Base-by-base conservation (phyloP, 2,329 filamentous ascomycete species). In the Botrytis elliptica region DNA sequence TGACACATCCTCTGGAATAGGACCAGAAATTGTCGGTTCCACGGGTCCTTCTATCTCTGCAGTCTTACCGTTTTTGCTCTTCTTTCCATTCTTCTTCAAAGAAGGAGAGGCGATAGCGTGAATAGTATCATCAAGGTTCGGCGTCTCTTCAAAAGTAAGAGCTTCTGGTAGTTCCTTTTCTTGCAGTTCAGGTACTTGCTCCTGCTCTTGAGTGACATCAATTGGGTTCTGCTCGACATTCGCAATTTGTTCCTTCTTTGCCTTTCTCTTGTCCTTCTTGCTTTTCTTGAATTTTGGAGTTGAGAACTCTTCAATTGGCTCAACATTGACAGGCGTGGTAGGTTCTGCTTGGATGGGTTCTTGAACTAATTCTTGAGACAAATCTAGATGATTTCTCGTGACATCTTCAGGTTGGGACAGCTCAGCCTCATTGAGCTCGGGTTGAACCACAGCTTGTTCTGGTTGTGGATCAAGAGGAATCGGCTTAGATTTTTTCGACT, bases 231-330 rank as follows among this genome's bases (percentile, higher is more conserved):
- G 42, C 22, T 72, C 57, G 25, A 59, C 12, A 60, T 74, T 62
- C 64, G 40, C 73, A 63, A 65, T 52, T 60, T 72, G 67, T 20
- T 42, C 66, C 71, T 75, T 75, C 69, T 76, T 75, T 29, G 46
- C 44, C 42, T 77, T 72, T 64, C 75, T 74, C 71, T 75, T 75
- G 22, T 75, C 76, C 63, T 78, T 77, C 70, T 77, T 78, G n/a
- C 74, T 60, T 62, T 77, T 77, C 52, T 77, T 76, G n/a, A 74
- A 75, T 63, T 72, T 72, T 20, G 74, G 40, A 8, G 36, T 18
- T 20, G n/a, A n/a, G 8, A 44, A 44, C 55, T 74, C 72, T 25
- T 73, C 70, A 65, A 46, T 36, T 20, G 44, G 29, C 55, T 60
- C 33, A n/a, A 46, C 40, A 64, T 55, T 44, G 44, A 67, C 70